Evolutionary conservation across 768 basidiomycete genomes (phyloP).

Genomic region (Pilatotrama ljubarskyi): DNA sequence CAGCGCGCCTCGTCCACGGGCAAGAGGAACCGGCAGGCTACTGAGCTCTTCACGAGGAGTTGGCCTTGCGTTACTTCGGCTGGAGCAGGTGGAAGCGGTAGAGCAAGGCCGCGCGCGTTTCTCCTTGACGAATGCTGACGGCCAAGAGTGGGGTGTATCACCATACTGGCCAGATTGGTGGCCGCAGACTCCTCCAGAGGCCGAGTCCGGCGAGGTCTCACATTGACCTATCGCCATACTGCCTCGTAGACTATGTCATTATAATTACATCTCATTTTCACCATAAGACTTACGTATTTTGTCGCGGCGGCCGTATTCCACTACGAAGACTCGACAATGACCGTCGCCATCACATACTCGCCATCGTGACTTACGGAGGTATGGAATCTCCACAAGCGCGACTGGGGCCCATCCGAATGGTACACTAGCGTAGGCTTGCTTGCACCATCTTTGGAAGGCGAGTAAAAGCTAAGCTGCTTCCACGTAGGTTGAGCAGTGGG

Average conservation of each 20-base stretch:
- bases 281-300: no score
- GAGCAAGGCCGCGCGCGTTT: slow-evolving; percentile 49
- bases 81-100: slow-evolving; percentile 68
- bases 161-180: slow-evolving; percentile 54
- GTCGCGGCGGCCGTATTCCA: no score
- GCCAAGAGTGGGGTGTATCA: slow-evolving; percentile 43
- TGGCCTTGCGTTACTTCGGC: slow-evolving; percentile 77
- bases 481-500: slow-evolving; percentile 62
- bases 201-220: neutral
- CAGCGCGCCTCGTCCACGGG: slow-evolving; percentile 27
- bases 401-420: slow-evolving; percentile 16
- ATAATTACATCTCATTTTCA: neutral
- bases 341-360: slow-evolving; percentile 70
- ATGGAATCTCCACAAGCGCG: slow-evolving; percentile 47
- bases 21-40: slow-evolving; percentile 75
- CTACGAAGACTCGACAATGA: slow-evolving; percentile 49
- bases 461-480: slow-evolving; percentile 59
- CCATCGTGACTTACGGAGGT: slow-evolving; percentile 83
- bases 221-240: neutral
- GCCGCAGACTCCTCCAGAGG: slow-evolving; percentile 37
- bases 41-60: slow-evolving; percentile 57
- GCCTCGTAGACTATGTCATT: neutral
- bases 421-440: slow-evolving; percentile 48
- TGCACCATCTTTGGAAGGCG: slow-evolving; percentile 35
- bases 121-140: slow-evolving; percentile 34